Percentiles rank a stretch among this genome's conserved stretches.
phyloP scores from a whole-genome alignment of 495 filamentous ascomycete species.

The Mytilinidion resinicola region DNA sequence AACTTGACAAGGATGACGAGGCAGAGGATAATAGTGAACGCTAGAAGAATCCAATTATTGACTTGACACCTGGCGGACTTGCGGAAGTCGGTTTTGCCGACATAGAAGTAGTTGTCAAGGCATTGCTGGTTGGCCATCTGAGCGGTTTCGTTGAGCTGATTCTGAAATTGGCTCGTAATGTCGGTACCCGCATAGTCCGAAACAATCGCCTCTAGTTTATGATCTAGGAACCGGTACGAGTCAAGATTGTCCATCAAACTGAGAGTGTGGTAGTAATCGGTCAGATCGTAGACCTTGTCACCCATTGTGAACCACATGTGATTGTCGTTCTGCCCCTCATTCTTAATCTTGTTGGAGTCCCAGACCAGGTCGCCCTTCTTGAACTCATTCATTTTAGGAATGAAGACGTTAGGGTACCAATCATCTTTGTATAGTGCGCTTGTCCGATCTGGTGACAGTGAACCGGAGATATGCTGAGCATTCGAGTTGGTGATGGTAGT shows the following conservation, averaged over 20 bases:
- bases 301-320: slow-evolving; percentile 77
- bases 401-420: slow-evolving; percentile 72
- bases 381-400: slow-evolving; percentile 74
- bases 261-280: slow-evolving; percentile 77
- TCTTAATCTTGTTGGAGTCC: slow-evolving; percentile 48
- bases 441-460: slow-evolving; percentile 42
- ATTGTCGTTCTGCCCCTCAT: slow-evolving; percentile 55
- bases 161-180: slow-evolving; percentile 59
- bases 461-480: slow-evolving; percentile 66
- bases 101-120: slow-evolving; percentile 76
- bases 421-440: slow-evolving; percentile 53
- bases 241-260: slow-evolving; percentile 43
- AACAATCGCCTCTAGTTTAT: slow-evolving; percentile 55
- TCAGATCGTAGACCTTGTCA: slow-evolving; percentile 75
- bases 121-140: slow-evolving; percentile 62
- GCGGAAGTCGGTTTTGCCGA: slow-evolving; percentile 81
- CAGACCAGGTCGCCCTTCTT: slow-evolving; percentile 82
- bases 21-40: slow-evolving; percentile 76
- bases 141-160: slow-evolving; percentile 38
- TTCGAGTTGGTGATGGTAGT: slow-evolving; percentile 46
- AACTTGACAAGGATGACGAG: slow-evolving; percentile 82
- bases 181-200: slow-evolving; percentile 71
- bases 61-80: slow-evolving; percentile 68
- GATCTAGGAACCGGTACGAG: slow-evolving; percentile 63
- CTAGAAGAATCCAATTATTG: slow-evolving; percentile 86